Evolutionary conservation across 2,329 filamentous ascomycete genomes (phyloP).

Genomic region (Colletotrichum sp.): DNA sequence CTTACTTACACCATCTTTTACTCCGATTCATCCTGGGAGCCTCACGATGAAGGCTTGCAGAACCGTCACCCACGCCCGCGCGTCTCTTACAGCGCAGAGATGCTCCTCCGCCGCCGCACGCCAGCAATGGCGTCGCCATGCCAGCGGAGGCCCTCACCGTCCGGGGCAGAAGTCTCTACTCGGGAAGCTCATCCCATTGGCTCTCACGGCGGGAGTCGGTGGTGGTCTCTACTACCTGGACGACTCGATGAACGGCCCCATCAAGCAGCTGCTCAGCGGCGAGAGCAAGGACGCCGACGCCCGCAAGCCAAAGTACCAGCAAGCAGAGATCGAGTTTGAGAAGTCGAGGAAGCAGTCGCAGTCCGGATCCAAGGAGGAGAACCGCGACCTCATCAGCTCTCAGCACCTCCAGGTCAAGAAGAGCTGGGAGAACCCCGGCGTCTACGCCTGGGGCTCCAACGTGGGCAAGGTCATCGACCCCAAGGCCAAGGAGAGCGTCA

Average conservation of each 20-base stretch:
- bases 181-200: neutral
- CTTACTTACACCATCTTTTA: neutral
- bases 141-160: neutral
- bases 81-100: conserved; percentile 16
- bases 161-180: neutral
- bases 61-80: conserved; percentile 3
- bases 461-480: conserved; percentile 84
- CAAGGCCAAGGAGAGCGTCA: conserved; percentile 73
- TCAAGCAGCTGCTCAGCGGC: conserved; percentile 2
- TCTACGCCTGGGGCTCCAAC: conserved; percentile 95
- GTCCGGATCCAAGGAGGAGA: conserved; percentile 70
- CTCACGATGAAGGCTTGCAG: conserved; percentile 14
- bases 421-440: conserved; percentile 82
- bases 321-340: conserved; percentile 71
- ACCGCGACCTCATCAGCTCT: conserved; percentile 77
- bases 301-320: conserved; percentile 25
- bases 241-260: conserved; percentile 14
- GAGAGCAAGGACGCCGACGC: neutral
- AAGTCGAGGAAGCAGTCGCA: conserved; percentile 61
- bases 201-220: conserved; percentile 30
- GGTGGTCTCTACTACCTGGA: conserved; percentile 43
- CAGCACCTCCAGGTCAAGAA: conserved; percentile 88
- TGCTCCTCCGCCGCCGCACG: conserved; percentile 4
- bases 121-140: conserved; percentile 4
- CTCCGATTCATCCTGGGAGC: neutral